Evolutionary conservation across 176 grass and related monocot species (phyloP).

Genomic region (Panicum miliaceum): DNA sequence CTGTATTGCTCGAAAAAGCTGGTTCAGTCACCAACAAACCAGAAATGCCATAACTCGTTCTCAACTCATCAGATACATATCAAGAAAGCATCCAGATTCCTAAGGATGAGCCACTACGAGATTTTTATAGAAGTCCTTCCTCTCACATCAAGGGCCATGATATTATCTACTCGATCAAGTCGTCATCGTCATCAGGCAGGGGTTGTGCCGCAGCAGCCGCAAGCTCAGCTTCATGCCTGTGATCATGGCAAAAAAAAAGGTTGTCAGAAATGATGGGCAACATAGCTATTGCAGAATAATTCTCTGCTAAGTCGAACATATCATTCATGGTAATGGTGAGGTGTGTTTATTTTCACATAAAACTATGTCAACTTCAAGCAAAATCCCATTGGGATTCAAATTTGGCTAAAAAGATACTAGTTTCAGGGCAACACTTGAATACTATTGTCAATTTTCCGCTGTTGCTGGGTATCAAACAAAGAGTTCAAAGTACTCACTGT

Average conservation of each 20-base stretch:
- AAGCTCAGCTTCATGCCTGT: conserved; percentile 64
- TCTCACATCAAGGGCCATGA: background rate
- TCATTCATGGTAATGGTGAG: background rate
- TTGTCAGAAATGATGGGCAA: background rate
- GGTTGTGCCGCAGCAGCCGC: conserved; percentile 59
- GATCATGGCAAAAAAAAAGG: background rate
- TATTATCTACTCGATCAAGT: conserved; percentile 52
- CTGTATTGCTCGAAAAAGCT: background rate
- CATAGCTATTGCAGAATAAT: background rate
- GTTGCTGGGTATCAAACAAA: background rate
- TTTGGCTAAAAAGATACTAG: background rate
- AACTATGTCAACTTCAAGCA: background rate
- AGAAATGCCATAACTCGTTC: background rate
- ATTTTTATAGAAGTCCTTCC: background rate
- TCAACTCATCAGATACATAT: conserved; percentile 1
- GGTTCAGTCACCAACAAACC: conserved; percentile 18
- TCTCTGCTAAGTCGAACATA: background rate
- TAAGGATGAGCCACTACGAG: background rate
- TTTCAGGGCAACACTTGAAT: background rate
- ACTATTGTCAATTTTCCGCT: background rate
- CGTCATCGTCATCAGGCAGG: conserved; percentile 74
- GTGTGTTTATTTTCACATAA: background rate
- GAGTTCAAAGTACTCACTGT: conserved; percentile 48
- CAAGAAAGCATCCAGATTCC: conserved; percentile 1
- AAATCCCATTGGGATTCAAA: background rate